phyloP scores from a whole-genome alignment of 2,329 filamentous ascomycete species.

The Trichoderma sp. region DNA sequence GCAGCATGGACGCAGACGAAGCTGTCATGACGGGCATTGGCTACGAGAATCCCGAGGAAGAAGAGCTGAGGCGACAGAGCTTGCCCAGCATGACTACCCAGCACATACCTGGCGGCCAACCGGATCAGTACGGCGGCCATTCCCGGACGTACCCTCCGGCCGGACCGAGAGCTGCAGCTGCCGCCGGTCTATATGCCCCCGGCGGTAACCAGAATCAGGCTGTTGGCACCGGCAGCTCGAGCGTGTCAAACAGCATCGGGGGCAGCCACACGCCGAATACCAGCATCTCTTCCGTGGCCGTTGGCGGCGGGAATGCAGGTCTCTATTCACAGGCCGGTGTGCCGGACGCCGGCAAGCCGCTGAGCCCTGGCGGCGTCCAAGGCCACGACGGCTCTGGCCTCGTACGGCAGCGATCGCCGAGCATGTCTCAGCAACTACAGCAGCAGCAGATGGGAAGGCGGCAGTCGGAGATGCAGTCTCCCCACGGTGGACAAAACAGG shows the following conservation, averaged over 20 bases:
- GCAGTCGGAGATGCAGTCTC: slow-evolving; percentile 52
- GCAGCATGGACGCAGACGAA: slow-evolving; percentile 52
- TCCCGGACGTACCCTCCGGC: slow-evolving; percentile 78
- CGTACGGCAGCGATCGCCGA: slow-evolving; percentile 62
- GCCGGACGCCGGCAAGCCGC: slow-evolving; percentile 82
- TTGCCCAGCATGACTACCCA: slow-evolving; percentile 72
- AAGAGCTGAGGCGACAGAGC: slow-evolving; percentile 63
- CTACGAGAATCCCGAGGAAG: slow-evolving; percentile 58
- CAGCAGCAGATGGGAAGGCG: slow-evolving; percentile 58
- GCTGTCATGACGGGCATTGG: slow-evolving; percentile 55
- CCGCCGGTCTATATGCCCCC: slow-evolving; percentile 60
- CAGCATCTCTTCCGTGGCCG: slow-evolving; percentile 48
- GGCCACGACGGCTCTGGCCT: slow-evolving; percentile 51
- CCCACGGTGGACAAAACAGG: slow-evolving; percentile 45
- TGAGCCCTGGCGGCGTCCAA: slow-evolving; percentile 62
- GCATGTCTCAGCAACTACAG: slow-evolving; percentile 61
- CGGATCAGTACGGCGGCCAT: slow-evolving; percentile 55
- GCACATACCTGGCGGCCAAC: slow-evolving; percentile 55
- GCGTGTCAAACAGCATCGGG: slow-evolving; percentile 41
- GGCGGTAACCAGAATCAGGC: slow-evolving; percentile 52
- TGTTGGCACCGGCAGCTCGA: slow-evolving; percentile 52
- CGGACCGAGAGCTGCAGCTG: slow-evolving; percentile 46
- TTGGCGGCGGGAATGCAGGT: slow-evolving; percentile 47
- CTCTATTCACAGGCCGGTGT: slow-evolving; percentile 71
- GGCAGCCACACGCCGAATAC: slow-evolving; percentile 47